phyloP scores from a whole-genome alignment of 129 eudicot species.

The Escallonia herrerae region DNA sequence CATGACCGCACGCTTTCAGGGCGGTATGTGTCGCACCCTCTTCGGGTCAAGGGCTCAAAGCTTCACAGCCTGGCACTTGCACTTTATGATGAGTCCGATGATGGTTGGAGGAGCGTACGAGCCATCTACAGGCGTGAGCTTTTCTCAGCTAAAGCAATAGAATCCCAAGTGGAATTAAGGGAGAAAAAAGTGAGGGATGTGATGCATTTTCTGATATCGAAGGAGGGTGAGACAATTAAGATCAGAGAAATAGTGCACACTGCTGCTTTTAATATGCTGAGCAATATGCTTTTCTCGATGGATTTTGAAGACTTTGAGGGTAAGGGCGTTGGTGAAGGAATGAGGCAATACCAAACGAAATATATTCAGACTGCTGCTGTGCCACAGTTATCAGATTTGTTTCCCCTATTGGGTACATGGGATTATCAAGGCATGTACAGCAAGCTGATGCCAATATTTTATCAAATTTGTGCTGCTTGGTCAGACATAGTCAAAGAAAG shows the following conservation, averaged over 20 bases:
- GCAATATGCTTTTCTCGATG: slow-evolving; percentile 9
- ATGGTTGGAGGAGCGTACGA: slow-evolving; percentile 20
- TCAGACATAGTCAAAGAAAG: slow-evolving; percentile 13
- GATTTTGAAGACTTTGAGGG: slow-evolving; percentile 16
- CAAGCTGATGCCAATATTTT: slow-evolving; percentile 8
- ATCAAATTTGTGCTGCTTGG: slow-evolving; percentile 9
- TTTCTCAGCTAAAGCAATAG: slow-evolving; percentile 21
- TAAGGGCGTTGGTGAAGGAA: slow-evolving; percentile 4
- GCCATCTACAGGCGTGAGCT: slow-evolving; percentile 11
- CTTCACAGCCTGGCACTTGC: slow-evolving; percentile 6
- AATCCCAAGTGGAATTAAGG: slow-evolving; percentile 14
- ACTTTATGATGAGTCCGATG: slow-evolving; percentile 15
- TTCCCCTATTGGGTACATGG: slow-evolving; percentile 15
- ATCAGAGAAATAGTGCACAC: slow-evolving; percentile 7
- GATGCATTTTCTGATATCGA: slow-evolving; percentile 15
- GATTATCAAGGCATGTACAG: slow-evolving; percentile 12
- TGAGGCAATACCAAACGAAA: slow-evolving; percentile 9
- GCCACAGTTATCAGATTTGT: slow-evolving; percentile 18
- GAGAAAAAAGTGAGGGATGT: slow-evolving; percentile 13
- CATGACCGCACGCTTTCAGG: slow-evolving; percentile 19
- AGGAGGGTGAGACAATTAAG: slow-evolving; percentile 11
- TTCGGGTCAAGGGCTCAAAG: slow-evolving; percentile 2
- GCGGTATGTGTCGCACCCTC: background rate
- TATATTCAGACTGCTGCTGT: slow-evolving; percentile 2
- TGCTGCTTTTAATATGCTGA: slow-evolving; percentile 9